These are phyloP conservation scores for Voacanga thouarsii DNA, from an alignment of 257 asterid genomes.

Conservation along the genomic window DNA sequence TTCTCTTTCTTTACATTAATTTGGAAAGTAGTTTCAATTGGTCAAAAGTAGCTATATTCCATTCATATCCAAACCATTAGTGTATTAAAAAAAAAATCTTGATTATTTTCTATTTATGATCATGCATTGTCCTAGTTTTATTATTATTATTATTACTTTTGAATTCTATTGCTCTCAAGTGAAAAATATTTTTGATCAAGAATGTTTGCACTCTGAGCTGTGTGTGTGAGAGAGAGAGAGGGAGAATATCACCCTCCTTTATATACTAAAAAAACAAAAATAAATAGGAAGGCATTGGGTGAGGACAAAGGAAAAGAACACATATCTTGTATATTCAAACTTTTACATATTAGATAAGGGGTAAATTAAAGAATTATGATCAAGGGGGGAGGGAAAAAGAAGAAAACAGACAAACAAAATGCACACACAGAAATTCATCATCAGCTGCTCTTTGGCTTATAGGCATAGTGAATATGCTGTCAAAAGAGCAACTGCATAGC, in stretches of 20 bases:
- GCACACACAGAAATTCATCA: background rate
- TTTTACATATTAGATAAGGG: background rate
- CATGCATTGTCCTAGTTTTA: no score
- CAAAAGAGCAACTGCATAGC: background rate
- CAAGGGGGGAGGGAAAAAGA: background rate
- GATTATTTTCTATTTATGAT: no score
- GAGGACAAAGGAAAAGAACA: background rate
- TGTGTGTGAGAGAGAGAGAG: no score
- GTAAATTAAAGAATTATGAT: constrained; percentile 1
- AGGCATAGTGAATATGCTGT: background rate
- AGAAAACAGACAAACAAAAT: background rate
- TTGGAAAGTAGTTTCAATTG: no score
- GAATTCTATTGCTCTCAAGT: no score
- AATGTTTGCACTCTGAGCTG: background rate
- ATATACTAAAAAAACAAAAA: background rate
- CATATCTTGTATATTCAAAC: background rate
- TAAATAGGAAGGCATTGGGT: background rate
- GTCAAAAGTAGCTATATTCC: no score
- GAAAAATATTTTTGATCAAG: background rate
- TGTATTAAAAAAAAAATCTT: no score
- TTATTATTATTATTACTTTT: no score
- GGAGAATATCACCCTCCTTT: background rate
- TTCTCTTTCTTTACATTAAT: no score
- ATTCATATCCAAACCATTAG: no score
- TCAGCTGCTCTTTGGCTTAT: background rate